phyloP scores from a whole-genome alignment of 2,329 filamentous ascomycete species.

The Macroventuria anomochaeta region DNA sequence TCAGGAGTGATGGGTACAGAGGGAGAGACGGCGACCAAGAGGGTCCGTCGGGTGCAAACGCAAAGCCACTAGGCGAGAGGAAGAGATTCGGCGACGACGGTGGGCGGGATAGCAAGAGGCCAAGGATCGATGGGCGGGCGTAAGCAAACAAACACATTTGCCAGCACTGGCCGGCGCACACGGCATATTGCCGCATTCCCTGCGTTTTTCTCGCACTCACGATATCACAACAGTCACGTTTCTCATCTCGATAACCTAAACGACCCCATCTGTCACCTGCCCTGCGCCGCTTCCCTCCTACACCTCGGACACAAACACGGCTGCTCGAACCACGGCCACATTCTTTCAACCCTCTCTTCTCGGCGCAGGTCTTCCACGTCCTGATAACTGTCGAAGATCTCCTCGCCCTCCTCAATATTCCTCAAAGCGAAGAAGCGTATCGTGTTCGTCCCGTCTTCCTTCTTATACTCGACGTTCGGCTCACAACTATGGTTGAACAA shows the following conservation, averaged over 20 bases:
- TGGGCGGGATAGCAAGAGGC: slow-evolving; percentile 54
- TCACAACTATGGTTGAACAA: slow-evolving; percentile 46
- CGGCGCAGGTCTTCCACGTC: slow-evolving; percentile 7
- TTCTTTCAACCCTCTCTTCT: slow-evolving; percentile 8
- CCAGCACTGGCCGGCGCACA: slow-evolving; percentile 21
- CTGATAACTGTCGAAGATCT: slow-evolving; percentile 25
- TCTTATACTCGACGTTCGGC: slow-evolving; percentile 34
- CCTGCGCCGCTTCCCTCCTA: neutral
- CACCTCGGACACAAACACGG: slow-evolving; percentile 21
- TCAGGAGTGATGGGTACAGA: slow-evolving; percentile 66
- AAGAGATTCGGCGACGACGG: slow-evolving; percentile 53
- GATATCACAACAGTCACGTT: too few relatives aligned
- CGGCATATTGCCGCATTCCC: slow-evolving; percentile 10
- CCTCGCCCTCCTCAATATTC: slow-evolving; percentile 9
- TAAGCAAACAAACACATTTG: neutral
- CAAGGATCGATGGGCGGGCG: slow-evolving; percentile 44
- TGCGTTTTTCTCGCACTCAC: neutral
- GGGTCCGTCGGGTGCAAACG: slow-evolving; percentile 71
- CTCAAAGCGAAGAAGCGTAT: slow-evolving; percentile 20
- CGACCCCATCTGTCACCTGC: too few relatives aligned
- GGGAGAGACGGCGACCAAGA: slow-evolving; percentile 44
- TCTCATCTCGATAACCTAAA: too few relatives aligned
- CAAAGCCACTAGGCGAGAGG: slow-evolving; percentile 70
- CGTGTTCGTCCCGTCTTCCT: slow-evolving; percentile 17
- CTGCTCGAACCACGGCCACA: slow-evolving; percentile 27